Evolutionary conservation across 2,329 filamentous ascomycete species (phyloP), one percentile per base, ranked within the genome.

Genomic region (Exophiala viscosa): DNA sequence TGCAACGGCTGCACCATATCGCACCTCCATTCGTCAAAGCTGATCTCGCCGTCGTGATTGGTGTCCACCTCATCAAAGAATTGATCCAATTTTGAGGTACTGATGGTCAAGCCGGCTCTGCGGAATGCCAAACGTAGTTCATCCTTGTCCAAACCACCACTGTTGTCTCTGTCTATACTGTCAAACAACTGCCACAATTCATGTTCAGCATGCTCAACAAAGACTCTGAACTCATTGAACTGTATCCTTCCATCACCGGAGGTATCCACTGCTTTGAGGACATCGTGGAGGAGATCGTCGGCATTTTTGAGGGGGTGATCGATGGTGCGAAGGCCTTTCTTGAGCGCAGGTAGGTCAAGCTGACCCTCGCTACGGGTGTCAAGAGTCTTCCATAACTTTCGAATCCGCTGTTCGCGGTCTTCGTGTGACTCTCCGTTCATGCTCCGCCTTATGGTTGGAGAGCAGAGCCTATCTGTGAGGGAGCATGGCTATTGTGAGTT

Each of bases 241-340:
- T 95, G 87, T 63, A 99, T 97, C 65, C 84, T 86, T 59, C 92
- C 90, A 70, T 97, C 90, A 20, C 84, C 83, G 67, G 91, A 90
- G 52, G 84, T 87, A 67, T 99, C 93, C 58, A 96, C 90, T 56
- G 86, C 81, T 60, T 80, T 78, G 67, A 96, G 80, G 52, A 97
- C 87, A 65, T 87, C 85, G 66, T 83, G 81, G 58, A 99, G 79
- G 76, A 97, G 83, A 34, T 82, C 77, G 70, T 95, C 88, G 67
- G 93, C 93, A 78, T 96, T 93, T 76, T 96, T 95, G 66, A 99
- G 73, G 59, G 86, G 93, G 70, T 99, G 93, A 70, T 97, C 91
- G 65, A 97, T 90, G 71, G 85, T 88, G 69, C 79, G 84, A 66
- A 99, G 74, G 3, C 92, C 93, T 73, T 84, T 88, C 73, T 91